These are phyloP conservation scores for Salix caprea DNA, from an alignment of 345 rosid genomes.

Conservation along the genomic window DNA sequence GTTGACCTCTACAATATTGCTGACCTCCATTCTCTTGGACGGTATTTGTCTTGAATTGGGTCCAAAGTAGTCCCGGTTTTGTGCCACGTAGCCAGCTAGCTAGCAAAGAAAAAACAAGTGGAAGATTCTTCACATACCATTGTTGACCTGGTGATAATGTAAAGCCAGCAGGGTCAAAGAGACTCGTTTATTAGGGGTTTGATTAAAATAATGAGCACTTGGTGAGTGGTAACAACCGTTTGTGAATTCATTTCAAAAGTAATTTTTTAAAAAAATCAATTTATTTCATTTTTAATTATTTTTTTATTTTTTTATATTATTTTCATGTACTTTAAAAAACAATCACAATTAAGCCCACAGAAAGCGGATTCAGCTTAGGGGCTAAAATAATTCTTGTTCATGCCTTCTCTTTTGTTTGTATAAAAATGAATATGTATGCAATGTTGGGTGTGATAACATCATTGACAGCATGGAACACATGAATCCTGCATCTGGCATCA, in stretches of 20 bases:
- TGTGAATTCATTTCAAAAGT: not conserved
- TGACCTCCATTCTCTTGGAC: not conserved
- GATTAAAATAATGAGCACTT: not conserved
- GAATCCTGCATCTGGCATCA: not conserved
- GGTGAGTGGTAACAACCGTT: not conserved
- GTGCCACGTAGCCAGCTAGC: not conserved
- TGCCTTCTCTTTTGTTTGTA: not conserved
- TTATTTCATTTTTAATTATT: too few species aligned
- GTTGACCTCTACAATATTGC: too few species aligned
- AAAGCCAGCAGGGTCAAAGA: not conserved
- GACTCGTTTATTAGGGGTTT: not conserved
- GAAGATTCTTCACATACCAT: not conserved
- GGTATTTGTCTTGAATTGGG: not conserved
- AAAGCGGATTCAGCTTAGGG: not conserved
- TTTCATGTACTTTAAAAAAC: too few species aligned
- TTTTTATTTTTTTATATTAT: too few species aligned
- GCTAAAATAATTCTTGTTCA: not conserved
- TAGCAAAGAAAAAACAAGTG: not conserved
- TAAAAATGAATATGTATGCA: not conserved
- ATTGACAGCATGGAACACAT: not conserved
- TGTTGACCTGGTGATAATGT: not conserved
- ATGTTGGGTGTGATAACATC: not conserved
- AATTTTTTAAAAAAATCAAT: too few species aligned
- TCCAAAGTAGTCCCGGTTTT: not conserved
- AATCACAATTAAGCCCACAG: too few species aligned